phyloP scores from a whole-genome alignment of 345 rosid genomes.

The Streptanthus diversifolius region DNA sequence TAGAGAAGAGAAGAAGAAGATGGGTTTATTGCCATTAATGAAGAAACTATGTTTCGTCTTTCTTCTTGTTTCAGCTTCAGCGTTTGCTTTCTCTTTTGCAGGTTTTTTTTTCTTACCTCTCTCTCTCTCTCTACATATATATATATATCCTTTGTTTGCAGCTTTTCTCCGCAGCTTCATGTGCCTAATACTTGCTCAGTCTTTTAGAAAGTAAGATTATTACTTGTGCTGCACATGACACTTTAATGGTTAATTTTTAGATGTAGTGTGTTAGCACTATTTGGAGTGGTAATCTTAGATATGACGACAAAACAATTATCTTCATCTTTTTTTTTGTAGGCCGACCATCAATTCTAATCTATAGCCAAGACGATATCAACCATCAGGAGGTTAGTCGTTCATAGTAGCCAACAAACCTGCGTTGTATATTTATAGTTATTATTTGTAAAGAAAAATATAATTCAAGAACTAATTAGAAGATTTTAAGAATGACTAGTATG shows the following conservation, averaged over 20 bases:
- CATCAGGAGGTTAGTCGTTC: conserved; percentile 38
- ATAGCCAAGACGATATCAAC: conserved; percentile 27
- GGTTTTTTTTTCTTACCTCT: conserved; percentile 35
- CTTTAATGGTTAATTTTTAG: not conserved
- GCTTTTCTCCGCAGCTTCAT: conserved; percentile 31
- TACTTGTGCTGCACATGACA: conserved; percentile 5
- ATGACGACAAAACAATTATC: not conserved
- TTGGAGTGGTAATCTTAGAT: not conserved
- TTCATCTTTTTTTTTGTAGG: conserved; percentile 38
- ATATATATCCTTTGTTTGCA: conserved; percentile 10
- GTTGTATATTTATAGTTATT: not conserved
- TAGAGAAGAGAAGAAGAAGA: conserved; percentile 16
- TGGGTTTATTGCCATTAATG: conserved; percentile 37
- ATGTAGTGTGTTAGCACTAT: not conserved
- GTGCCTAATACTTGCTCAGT: conserved; percentile 21
- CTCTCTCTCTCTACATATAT: not conserved
- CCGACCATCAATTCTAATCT: conserved; percentile 36
- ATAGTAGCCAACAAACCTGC: not conserved
- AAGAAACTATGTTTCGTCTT: conserved; percentile 45
- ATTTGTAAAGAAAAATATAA: not conserved
- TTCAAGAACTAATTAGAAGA: not conserved
- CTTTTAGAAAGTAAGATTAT: conserved; percentile 22
- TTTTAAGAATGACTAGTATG: not conserved
- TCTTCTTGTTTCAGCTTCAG: conserved; percentile 48
- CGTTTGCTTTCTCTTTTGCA: conserved; percentile 44